Conservation (phyloP, 805 yeast species). For the Torulaspora indica region DNA sequence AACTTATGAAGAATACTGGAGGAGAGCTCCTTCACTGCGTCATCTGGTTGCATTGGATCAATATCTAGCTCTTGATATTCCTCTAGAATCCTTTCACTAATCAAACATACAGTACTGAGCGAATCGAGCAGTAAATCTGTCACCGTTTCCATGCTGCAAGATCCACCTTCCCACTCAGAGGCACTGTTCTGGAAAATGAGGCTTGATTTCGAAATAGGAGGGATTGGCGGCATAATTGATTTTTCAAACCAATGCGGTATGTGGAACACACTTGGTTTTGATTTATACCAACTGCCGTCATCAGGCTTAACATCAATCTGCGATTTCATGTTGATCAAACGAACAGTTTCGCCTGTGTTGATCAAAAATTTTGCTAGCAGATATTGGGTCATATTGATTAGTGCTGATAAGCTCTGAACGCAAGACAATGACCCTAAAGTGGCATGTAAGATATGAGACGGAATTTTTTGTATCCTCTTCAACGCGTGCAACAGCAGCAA, state of each 20-base stretch:
- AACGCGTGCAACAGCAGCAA: conserved; percentile 21
- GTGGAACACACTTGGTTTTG: conserved; percentile 1
- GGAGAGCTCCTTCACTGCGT: not conserved
- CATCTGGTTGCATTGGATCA: conserved; percentile 11
- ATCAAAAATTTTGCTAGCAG: conserved; percentile 24
- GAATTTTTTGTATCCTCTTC: conserved; percentile 11
- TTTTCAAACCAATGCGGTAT: conserved; percentile 29
- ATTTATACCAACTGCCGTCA: conserved; percentile 15
- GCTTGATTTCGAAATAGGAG: conserved; percentile 33
- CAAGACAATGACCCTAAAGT: conserved; percentile 22
- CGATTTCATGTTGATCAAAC: conserved; percentile 6
- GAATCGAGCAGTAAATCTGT: conserved; percentile 17
- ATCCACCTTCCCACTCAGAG: conserved; percentile 5
- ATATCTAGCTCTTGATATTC: conserved; percentile 18
- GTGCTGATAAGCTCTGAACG: conserved; percentile 26
- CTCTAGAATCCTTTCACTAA: conserved; percentile 16
- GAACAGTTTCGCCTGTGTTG: conserved; percentile 13
- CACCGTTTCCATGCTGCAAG: conserved; percentile 9
- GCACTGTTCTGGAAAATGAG: conserved; percentile 24
- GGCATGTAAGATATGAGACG: conserved; percentile 20
- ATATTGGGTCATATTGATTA: conserved; percentile 27
- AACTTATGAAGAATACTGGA: conserved; percentile 21
- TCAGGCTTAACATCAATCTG: conserved; percentile 5
- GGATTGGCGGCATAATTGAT: conserved; percentile 24
- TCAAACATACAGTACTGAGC: conserved; percentile 14